Percentiles rank a stretch among this genome's conserved stretches.
phyloP scores from a whole-genome alignment of 2,329 filamentous ascomycete species.

The Scedosporium aurantiacum region DNA sequence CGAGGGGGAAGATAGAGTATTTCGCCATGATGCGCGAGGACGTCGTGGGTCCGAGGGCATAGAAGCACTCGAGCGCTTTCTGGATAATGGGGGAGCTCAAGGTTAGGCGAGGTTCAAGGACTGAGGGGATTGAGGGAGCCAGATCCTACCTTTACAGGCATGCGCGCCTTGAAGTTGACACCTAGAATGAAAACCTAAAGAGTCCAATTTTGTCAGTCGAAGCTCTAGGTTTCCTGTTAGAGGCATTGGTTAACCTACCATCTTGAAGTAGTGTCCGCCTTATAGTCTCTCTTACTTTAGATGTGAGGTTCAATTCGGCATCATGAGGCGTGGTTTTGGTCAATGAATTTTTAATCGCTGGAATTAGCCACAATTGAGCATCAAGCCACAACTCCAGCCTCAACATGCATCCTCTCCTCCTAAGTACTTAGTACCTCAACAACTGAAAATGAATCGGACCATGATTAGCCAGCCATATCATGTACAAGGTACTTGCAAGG shows the following conservation, averaged over 20 bases:
- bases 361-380: neutral
- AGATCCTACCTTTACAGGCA: constrained; percentile 63
- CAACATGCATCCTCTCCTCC: neutral
- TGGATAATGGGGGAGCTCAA: constrained; percentile 16
- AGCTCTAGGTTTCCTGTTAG: neutral
- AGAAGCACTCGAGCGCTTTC: constrained; percentile 76
- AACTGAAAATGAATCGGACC: neutral
- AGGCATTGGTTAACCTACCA: constrained; percentile 7
- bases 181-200: constrained; percentile 72
- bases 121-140: neutral
- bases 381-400: neutral
- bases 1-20: constrained; percentile 75
- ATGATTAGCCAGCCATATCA: neutral
- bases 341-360: neutral
- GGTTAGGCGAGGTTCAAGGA: constrained; percentile 7
- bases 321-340: neutral
- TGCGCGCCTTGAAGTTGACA: constrained; percentile 72
- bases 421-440: too few relatives aligned
- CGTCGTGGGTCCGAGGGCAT: constrained; percentile 63
- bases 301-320: neutral
- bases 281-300: neutral
- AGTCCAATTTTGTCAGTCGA: neutral
- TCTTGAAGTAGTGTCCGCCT: constrained; percentile 3
- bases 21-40: constrained; percentile 74
- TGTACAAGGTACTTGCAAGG: neutral